phyloP scores from a whole-genome alignment of 2,329 filamentous ascomycete genomes.

The Pseudopyricularia cyperi region DNA sequence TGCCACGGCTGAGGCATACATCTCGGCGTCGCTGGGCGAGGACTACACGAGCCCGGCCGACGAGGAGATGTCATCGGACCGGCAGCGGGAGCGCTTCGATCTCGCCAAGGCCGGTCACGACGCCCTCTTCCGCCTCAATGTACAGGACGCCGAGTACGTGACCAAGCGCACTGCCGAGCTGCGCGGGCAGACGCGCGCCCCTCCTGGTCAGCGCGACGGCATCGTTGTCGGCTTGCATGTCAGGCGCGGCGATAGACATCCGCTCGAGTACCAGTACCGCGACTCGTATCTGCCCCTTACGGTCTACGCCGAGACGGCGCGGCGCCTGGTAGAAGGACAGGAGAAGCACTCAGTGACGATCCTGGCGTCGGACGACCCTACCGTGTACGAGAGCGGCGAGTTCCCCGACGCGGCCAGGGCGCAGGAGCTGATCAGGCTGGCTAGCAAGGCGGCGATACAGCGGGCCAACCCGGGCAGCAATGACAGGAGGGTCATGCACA shows the following conservation, averaged over 20 bases:
- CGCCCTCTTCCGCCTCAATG: conserved; percentile 56
- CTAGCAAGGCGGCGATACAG: conserved; percentile 42
- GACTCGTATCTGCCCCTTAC: conserved; percentile 67
- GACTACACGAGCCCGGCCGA: neutral
- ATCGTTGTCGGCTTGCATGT: conserved; percentile 61
- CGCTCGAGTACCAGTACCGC: conserved; percentile 63
- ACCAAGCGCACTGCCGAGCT: conserved; percentile 43
- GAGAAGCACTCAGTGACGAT: conserved; percentile 38
- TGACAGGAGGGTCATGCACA: conserved; percentile 39
- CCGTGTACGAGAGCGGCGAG: conserved; percentile 55
- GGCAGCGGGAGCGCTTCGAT: conserved; percentile 47
- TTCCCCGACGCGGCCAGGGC: conserved; percentile 44
- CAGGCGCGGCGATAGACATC: conserved; percentile 67
- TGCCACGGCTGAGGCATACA: conserved; percentile 50
- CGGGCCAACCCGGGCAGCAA: conserved; percentile 17
- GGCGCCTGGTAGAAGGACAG: conserved; percentile 35
- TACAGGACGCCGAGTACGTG: conserved; percentile 55
- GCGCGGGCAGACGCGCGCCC: conserved; percentile 27
- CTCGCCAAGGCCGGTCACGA: conserved; percentile 60
- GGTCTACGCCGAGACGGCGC: conserved; percentile 49
- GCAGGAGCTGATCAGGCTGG: conserved; percentile 65
- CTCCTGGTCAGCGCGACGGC: conserved; percentile 27
- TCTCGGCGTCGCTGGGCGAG: conserved; percentile 30
- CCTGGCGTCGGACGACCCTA: conserved; percentile 70
- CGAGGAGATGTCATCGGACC: conserved; percentile 10